phyloP scores from a whole-genome alignment of 176 grass and related monocot species.

The Musa schizocarpa region DNA sequence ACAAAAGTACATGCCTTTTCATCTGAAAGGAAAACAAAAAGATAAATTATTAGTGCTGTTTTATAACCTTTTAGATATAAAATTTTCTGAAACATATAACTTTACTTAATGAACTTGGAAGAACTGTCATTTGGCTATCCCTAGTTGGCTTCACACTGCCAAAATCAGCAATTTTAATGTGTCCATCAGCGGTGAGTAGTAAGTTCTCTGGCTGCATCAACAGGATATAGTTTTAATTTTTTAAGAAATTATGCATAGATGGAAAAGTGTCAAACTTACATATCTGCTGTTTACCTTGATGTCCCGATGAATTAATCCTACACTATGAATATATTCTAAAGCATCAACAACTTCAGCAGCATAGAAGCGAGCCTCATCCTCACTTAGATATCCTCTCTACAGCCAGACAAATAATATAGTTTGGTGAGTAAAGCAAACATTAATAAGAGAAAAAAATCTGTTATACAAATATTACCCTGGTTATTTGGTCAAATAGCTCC shows the following conservation, averaged over 20 bases:
- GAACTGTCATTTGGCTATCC: conserved; percentile 69
- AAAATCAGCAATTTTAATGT: conserved; percentile 97
- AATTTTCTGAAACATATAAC: not conserved
- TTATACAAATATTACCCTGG: conserved; percentile 36
- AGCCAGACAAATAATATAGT: conserved; percentile 4
- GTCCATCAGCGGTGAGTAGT: conserved; percentile 78
- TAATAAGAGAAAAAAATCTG: not conserved
- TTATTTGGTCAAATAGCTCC: conserved; percentile 92
- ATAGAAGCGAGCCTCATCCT: conserved; percentile 59
- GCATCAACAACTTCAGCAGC: conserved; percentile 86
- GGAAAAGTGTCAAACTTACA: not conserved
- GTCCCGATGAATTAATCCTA: conserved; percentile 89
- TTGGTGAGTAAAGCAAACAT: not conserved
- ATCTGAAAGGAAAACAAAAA: conserved; percentile 24
- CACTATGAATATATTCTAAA: conserved; percentile 71
- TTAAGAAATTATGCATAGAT: not conserved
- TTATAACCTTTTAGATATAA: not conserved
- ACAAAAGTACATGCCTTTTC: conserved; percentile 57
- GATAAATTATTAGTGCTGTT: not conserved
- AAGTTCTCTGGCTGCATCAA: conserved; percentile 90
- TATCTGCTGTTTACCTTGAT: conserved; percentile 56
- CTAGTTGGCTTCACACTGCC: conserved; percentile 92
- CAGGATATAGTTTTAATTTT: not conserved
- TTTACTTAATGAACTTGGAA: conserved; percentile 86
- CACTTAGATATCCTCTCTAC: conserved; percentile 11